These are phyloP conservation scores for Alternaria viburni DNA, from an alignment of 2,329 filamentous ascomycete species.

Conservation along the genomic window DNA sequence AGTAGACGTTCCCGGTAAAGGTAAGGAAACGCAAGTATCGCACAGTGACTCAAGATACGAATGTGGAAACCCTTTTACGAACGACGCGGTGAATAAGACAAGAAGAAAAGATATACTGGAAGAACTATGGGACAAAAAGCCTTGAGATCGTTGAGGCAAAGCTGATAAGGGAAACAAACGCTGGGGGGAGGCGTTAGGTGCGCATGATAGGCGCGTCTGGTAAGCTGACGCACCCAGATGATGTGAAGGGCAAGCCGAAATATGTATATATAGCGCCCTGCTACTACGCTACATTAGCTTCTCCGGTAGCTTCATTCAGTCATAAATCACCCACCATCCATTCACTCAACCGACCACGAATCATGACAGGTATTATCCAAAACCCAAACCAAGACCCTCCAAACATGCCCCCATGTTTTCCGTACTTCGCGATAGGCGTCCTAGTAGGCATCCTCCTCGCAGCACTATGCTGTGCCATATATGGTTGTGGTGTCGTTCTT, in stretches of 20 bases:
- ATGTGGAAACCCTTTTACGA: not conserved
- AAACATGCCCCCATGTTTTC: not conserved
- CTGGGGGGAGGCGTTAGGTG: not conserved
- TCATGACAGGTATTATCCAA: not conserved
- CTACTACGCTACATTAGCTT: not conserved
- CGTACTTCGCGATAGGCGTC: not conserved
- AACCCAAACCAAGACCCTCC: not conserved
- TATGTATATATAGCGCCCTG: not conserved
- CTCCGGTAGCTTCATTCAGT: not conserved
- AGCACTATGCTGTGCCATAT: not conserved
- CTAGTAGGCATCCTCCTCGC: not conserved
- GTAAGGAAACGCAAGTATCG: not conserved
- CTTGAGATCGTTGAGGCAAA: not conserved
- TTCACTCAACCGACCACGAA: not conserved
- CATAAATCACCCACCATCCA: not conserved
- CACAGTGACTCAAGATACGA: not conserved
- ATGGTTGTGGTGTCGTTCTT: not conserved
- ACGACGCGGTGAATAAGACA: not conserved
- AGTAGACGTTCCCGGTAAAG: not conserved
- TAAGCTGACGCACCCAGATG: not conserved
- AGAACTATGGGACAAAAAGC: not conserved
- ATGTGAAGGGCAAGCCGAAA: not conserved
- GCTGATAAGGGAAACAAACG: not conserved
- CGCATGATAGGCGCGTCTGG: not conserved
- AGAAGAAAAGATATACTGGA: not conserved